These are phyloP conservation scores for Carex kokanica DNA, from an alignment of 176 grass and related monocot genomes.

Conservation along the genomic window DNA sequence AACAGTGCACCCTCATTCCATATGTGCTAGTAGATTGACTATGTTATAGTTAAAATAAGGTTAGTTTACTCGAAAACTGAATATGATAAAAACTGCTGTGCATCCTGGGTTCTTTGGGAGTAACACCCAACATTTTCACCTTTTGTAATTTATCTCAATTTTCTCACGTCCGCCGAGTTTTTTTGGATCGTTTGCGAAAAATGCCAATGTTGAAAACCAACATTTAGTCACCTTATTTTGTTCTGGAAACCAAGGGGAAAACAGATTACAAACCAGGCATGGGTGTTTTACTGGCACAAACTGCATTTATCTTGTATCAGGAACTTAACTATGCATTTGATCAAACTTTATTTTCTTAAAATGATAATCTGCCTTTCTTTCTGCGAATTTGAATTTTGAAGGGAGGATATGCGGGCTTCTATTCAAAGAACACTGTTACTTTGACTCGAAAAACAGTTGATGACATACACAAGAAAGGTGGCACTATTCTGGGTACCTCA, in stretches of 20 bases:
- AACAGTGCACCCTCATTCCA: neutral
- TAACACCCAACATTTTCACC: neutral
- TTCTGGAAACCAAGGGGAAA: neutral
- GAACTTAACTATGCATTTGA: neutral
- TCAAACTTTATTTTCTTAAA: neutral
- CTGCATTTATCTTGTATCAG: neutral
- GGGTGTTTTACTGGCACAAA: neutral
- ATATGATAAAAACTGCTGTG: no score
- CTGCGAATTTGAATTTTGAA: slow-evolving; percentile 24
- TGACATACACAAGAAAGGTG: slow-evolving; percentile 94
- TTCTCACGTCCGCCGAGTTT: neutral
- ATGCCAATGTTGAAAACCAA: neutral
- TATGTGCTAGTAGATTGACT: neutral
- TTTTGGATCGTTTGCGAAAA: neutral
- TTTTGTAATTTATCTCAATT: neutral
- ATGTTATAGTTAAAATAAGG: neutral
- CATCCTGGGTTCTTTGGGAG: neutral
- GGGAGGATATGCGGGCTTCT: slow-evolving; percentile 96
- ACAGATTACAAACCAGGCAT: neutral
- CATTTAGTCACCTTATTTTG: neutral
- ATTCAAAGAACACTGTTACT: slow-evolving; percentile 68
- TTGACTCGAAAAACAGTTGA: slow-evolving; percentile 72
- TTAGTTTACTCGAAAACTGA: no score
- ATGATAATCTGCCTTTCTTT: slow-evolving; percentile 5
- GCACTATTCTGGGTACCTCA: slow-evolving; percentile 82